Conservation (phyloP, 306 rosid species). For the Vigna trinervia region DNA sequence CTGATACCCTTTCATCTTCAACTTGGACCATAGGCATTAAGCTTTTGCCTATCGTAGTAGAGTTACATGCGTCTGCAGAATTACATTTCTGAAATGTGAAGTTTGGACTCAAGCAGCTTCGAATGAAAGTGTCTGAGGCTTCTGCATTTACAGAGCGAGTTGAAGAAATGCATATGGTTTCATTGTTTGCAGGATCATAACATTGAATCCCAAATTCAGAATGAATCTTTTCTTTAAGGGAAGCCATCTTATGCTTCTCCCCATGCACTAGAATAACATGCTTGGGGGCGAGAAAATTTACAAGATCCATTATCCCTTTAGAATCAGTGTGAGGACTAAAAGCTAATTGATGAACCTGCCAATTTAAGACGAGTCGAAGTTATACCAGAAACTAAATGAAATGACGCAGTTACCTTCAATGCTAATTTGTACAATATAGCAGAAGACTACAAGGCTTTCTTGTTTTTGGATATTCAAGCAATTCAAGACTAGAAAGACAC, state of each 20-base stretch:
- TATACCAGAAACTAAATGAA: constrained; percentile 31
- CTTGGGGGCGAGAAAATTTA: constrained; percentile 90
- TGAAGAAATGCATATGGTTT: constrained; percentile 65
- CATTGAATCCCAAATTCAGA: constrained; percentile 86
- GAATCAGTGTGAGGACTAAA: constrained; percentile 96
- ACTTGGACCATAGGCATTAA: constrained; percentile 55
- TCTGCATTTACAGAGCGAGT: constrained; percentile 60
- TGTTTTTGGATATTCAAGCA: not conserved
- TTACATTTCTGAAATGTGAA: constrained; percentile 64
- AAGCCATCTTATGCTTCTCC: constrained; percentile 83
- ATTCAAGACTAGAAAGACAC: constrained; percentile 13
- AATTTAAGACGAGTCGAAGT: constrained; percentile 22
- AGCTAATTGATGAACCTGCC: constrained; percentile 90
- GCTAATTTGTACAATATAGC: not conserved
- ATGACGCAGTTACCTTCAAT: not conserved
- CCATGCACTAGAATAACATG: constrained; percentile 92
- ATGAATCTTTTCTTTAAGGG: constrained; percentile 76
- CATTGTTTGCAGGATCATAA: constrained; percentile 79
- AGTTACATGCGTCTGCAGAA: constrained; percentile 42
- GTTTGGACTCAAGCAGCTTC: constrained; percentile 68
- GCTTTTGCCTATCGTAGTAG: constrained; percentile 37
- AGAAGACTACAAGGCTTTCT: no score
- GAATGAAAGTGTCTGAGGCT: constrained; percentile 60
- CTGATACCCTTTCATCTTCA: constrained; percentile 72
- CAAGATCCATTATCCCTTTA: constrained; percentile 96